phyloP scores from a whole-genome alignment of 2,329 filamentous ascomycete species.

The Cordyceps cicadae region DNA sequence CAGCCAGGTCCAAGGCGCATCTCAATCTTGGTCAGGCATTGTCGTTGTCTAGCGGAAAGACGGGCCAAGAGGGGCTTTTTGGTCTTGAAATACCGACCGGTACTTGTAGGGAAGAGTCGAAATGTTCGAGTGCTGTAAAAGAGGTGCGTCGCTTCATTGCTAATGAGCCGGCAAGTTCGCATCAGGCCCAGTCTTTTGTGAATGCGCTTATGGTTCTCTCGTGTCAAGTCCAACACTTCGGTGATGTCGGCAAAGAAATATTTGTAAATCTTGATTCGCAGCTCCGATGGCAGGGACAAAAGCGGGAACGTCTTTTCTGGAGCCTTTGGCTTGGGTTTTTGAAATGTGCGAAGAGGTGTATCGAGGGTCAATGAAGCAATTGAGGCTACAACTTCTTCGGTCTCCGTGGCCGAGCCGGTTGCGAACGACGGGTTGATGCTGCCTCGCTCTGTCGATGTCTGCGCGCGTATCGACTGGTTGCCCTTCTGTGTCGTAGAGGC shows the following conservation, averaged over 20 bases:
- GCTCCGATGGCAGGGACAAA: constrained; percentile 58
- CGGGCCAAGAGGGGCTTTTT: constrained; percentile 64
- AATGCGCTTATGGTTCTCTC: constrained; percentile 54
- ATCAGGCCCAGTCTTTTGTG: constrained; percentile 53
- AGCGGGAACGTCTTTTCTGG: constrained; percentile 50
- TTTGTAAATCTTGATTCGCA: constrained; percentile 61
- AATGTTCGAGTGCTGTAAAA: constrained; percentile 58
- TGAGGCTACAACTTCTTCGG: constrained; percentile 32
- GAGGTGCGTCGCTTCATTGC: constrained; percentile 54
- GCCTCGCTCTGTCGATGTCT: constrained; percentile 19
- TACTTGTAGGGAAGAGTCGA: constrained; percentile 58
- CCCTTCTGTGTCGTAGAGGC: constrained; percentile 22
- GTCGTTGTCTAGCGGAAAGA: constrained; percentile 52
- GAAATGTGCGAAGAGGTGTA: constrained; percentile 25
- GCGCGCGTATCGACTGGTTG: constrained; percentile 3
- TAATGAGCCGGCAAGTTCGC: constrained; percentile 51
- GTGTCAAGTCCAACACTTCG: constrained; percentile 56
- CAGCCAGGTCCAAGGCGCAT: constrained; percentile 66
- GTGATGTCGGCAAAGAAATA: constrained; percentile 49
- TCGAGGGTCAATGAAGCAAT: constrained; percentile 38
- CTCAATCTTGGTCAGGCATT: constrained; percentile 55
- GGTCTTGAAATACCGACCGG: constrained; percentile 61
- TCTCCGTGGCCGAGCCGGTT: constrained; percentile 29
- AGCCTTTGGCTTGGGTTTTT: constrained; percentile 22
- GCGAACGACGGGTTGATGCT: constrained; percentile 23